Evolutionary conservation across 1,284 basidiomycete genomes (phyloP).

Genomic region (Exobasidium rhododendri): DNA sequence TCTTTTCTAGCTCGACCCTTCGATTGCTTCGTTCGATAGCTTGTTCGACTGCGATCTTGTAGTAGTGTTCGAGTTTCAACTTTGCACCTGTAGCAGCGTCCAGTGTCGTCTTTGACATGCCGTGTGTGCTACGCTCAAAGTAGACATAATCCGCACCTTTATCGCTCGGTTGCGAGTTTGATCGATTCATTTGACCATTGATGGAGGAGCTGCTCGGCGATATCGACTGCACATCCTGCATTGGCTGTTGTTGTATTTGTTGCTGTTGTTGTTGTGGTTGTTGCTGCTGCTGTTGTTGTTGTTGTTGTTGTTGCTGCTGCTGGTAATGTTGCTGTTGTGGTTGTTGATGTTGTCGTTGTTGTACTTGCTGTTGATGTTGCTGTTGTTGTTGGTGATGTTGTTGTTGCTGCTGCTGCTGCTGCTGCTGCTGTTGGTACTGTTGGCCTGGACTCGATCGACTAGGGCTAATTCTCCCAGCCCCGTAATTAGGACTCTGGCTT

Average conservation of each 20-base stretch:
- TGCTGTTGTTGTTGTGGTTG: neutral
- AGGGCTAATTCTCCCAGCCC: conserved; percentile 15
- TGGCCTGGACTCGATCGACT: conserved; percentile 7
- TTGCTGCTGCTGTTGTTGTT: conserved; percentile 8
- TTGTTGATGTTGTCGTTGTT: conserved; percentile 4
- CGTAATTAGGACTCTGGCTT: conserved; percentile 13
- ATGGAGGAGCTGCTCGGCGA: conserved; percentile 1
- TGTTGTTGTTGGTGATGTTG: neutral
- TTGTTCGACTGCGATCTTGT: conserved; percentile 89
- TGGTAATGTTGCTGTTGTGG: neutral
- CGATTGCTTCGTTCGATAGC: conserved; percentile 83
- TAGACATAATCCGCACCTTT: conserved; percentile 77
- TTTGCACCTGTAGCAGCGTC: conserved; percentile 92
- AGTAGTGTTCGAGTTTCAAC: conserved; percentile 94
- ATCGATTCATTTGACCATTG: neutral
- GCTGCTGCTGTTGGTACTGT: conserved; percentile 11
- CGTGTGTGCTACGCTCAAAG: conserved; percentile 80
- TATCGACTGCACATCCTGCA: conserved; percentile 14
- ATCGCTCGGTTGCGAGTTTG: conserved; percentile 31
- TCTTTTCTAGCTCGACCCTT: conserved; percentile 87
- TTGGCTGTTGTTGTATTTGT: conserved; percentile 7
- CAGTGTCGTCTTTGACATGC: conserved; percentile 81
- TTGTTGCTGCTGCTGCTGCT: neutral
- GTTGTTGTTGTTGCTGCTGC: neutral
- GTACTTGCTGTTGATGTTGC: neutral